phyloP scores from a whole-genome alignment of 1,284 basidiomycete genomes.

The Pulchroboletus neoregius region DNA sequence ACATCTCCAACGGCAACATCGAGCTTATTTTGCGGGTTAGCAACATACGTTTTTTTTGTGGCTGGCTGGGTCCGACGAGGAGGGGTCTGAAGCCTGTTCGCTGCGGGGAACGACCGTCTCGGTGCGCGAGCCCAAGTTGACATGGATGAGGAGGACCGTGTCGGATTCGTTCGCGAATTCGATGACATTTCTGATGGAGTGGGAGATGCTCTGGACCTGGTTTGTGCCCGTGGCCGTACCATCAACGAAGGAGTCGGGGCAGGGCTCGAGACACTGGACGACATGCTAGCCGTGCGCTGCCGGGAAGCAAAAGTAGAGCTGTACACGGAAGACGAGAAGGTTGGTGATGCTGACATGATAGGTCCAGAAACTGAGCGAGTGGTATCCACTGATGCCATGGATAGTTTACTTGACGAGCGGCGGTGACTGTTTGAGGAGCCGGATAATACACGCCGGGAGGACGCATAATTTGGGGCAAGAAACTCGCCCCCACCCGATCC shows the following conservation, averaged over 20 bases:
- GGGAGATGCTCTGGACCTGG: slow-evolving; percentile 51
- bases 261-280: slow-evolving; percentile 39
- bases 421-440: slow-evolving; percentile 41
- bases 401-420: slow-evolving; percentile 31
- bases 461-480: slow-evolving; percentile 44
- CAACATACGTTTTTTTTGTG: slow-evolving; percentile 66
- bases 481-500: slow-evolving; percentile 41
- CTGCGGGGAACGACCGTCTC: slow-evolving; percentile 48
- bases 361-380: slow-evolving; percentile 37
- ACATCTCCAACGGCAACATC: slow-evolving; percentile 91
- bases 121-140: slow-evolving; percentile 71
- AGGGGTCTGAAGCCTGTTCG: slow-evolving; percentile 44
- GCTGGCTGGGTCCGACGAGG: slow-evolving; percentile 37
- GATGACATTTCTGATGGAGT: slow-evolving; percentile 50
- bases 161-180: slow-evolving; percentile 39
- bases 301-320: slow-evolving; percentile 75
- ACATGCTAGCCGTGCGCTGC: slow-evolving; percentile 67
- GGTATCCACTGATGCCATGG: slow-evolving; percentile 28
- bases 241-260: slow-evolving; percentile 34
- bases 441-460: slow-evolving; percentile 47
- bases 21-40: slow-evolving; percentile 84
- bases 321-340: slow-evolving; percentile 42
- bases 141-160: slow-evolving; percentile 42
- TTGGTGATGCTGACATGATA: slow-evolving; percentile 25
- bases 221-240: slow-evolving; percentile 42